These are phyloP conservation scores for Colletotrichum graminicola DNA, from an alignment of 2,329 filamentous ascomycete species.

Conservation along the genomic window DNA sequence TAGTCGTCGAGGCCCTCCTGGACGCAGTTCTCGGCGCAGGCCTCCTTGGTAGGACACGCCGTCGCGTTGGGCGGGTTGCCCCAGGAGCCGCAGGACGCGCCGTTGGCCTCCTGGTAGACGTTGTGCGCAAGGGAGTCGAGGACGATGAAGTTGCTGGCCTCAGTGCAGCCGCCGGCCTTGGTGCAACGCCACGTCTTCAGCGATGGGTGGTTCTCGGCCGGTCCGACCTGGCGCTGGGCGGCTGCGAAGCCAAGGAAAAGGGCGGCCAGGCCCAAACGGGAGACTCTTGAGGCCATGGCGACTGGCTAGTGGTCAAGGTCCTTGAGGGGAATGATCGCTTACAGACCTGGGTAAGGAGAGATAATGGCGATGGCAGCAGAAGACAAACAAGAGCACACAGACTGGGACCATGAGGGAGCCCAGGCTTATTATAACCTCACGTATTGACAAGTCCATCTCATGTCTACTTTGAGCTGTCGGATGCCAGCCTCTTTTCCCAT, in stretches of 20 bases:
- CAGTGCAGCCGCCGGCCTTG: constrained; percentile 60
- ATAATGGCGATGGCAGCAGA: neutral
- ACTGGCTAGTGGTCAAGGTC: neutral
- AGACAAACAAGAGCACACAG: neutral
- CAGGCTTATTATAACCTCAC: constrained; percentile 17
- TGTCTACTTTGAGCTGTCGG: neutral
- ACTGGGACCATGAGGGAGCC: neutral
- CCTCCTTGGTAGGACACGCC: constrained; percentile 62
- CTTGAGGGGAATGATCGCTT: neutral
- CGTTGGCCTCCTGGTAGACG: constrained; percentile 57
- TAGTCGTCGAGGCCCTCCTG: constrained; percentile 66
- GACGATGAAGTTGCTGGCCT: constrained; percentile 62
- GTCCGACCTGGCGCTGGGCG: constrained; percentile 55
- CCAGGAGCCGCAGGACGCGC: constrained; percentile 50
- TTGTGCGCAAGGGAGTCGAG: constrained; percentile 61
- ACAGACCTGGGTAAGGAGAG: neutral
- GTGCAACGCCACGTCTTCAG: constrained; percentile 67
- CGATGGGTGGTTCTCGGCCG: constrained; percentile 62
- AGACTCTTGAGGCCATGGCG: constrained; percentile 35
- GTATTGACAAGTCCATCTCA: neutral
- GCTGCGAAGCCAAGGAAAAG: constrained; percentile 47
- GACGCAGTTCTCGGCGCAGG: constrained; percentile 67
- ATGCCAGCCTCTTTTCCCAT: neutral
- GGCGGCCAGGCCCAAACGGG: constrained; percentile 35
- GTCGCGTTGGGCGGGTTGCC: constrained; percentile 54